Percentiles rank a stretch among this genome's conserved stretches.
phyloP scores from a whole-genome alignment of 2,329 filamentous ascomycete species.

The Exserohilum turcica region DNA sequence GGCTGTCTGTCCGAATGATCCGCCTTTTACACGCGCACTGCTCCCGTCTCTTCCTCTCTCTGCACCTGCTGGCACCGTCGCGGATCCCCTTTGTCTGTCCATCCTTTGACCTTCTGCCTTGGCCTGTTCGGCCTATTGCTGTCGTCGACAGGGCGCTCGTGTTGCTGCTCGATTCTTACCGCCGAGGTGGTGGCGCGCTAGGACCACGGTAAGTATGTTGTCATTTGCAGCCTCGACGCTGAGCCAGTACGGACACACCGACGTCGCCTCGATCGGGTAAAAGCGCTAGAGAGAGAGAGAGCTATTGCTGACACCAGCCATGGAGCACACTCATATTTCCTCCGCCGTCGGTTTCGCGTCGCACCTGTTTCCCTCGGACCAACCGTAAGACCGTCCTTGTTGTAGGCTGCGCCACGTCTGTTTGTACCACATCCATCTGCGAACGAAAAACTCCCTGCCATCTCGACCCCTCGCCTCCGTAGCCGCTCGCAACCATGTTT shows the following conservation, averaged over 20 bases:
- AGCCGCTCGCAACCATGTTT: constrained; percentile 33
- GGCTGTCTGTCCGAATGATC: neutral
- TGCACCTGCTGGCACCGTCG: neutral
- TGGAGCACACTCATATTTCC: constrained; percentile 6
- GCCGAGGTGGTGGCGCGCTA: constrained; percentile 24
- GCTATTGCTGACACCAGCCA: constrained; percentile 9
- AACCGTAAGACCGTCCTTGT: no score
- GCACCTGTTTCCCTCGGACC: no score
- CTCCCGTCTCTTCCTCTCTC: neutral
- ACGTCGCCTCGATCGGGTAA: no score
- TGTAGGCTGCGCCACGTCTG: neutral
- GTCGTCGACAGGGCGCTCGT: no score
- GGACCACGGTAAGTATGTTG: constrained; percentile 10
- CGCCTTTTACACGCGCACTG: neutral
- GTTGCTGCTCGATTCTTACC: no score
- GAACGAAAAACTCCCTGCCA: neutral
- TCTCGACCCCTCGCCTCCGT: neutral
- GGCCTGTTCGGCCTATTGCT: no score
- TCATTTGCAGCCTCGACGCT: no score
- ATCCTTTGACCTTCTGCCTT: no score
- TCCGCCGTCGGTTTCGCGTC: no score
- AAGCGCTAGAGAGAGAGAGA: no score
- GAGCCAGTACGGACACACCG: no score
- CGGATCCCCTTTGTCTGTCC: neutral
- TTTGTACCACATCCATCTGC: neutral